phyloP scores from a whole-genome alignment of 140 eudicot genomes.

The Flaveria floridana region DNA sequence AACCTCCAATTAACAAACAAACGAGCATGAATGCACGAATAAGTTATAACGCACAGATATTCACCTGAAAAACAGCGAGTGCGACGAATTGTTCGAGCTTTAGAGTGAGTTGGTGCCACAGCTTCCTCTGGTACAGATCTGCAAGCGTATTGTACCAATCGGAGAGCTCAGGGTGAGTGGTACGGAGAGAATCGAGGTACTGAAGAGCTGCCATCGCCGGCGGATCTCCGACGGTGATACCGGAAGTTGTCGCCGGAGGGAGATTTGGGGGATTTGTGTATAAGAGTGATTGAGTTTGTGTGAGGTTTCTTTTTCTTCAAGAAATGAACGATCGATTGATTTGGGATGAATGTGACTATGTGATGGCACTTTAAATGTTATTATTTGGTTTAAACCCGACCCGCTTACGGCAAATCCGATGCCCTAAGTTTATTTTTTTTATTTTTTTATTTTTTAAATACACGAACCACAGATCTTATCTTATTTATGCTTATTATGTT shows the following conservation, averaged over 20 bases:
- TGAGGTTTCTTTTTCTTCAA: constrained; percentile 30
- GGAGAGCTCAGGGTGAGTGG: constrained; percentile 77
- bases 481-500: no score
- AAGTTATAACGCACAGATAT: neutral
- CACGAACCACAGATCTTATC: no score
- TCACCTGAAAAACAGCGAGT: constrained; percentile 82
- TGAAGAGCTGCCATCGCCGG: constrained; percentile 71
- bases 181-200: constrained; percentile 69
- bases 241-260: constrained; percentile 10
- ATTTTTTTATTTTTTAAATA: no score
- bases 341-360: constrained; percentile 10
- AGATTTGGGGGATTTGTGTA: constrained; percentile 18
- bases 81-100: constrained; percentile 93
- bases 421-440: neutral
- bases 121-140: constrained; percentile 91
- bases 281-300: constrained; percentile 23
- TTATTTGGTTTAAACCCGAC: constrained; percentile 25
- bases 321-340: constrained; percentile 30
- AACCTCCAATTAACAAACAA: constrained; percentile 2
- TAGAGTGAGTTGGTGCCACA: constrained; percentile 91
- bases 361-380: neutral
- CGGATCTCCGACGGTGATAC: constrained; percentile 31
- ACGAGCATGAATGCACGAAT: neutral
- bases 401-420: neutral
- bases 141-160: constrained; percentile 82